Evolutionary conservation across 2,329 filamentous ascomycete species (phyloP), one percentile per base, ranked within the genome.

Genomic region (Cercospora sesami): DNA sequence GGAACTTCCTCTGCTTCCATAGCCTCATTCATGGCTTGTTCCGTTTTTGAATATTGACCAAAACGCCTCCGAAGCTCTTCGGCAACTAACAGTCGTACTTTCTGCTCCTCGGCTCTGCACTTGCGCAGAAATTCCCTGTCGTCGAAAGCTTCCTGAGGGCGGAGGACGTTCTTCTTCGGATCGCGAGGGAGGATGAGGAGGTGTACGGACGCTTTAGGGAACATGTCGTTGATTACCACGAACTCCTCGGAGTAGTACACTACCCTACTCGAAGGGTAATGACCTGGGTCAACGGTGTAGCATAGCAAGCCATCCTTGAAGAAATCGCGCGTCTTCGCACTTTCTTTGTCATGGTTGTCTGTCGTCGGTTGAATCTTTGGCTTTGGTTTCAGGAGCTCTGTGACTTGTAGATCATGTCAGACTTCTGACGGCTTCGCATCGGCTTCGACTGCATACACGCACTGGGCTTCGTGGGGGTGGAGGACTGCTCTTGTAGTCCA

Each of bases 111-210:
- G 0, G 77, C 77, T 53, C 81, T 85, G 26, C 94, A 88, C 21
- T 85, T 81, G 2, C 81, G 82, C 0, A 95, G 86, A 78, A 98
- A 96, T 0, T 79, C 82, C 0, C 82, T 70, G 77, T 96, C 89
- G 31, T 89, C 85, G 73, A 97, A 89, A 4, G 91, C 92, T 21
- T 91, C 86, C 75, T 94, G 90, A 0, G 94, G 94, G 73, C 96
- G 91, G 10, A 88, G 81, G 5, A 84, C 81, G 73, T 84, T 87
- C 76, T 89, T 87, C 2, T 78, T 75, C 0, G 83, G 76, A 48
- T 90, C 87, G 60, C 94, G 90, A 6, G 94, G 92, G 5, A 98
- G 87, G n/a, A 98, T 87, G 2, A 99, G 90, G 1, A 92, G 85
- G 81, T 99, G 95, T 4, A 97, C 84, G 3, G 87, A 88, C 3